phyloP scores from a whole-genome alignment of 2,329 filamentous ascomycete species.

The Fusarium oxysporum region DNA sequence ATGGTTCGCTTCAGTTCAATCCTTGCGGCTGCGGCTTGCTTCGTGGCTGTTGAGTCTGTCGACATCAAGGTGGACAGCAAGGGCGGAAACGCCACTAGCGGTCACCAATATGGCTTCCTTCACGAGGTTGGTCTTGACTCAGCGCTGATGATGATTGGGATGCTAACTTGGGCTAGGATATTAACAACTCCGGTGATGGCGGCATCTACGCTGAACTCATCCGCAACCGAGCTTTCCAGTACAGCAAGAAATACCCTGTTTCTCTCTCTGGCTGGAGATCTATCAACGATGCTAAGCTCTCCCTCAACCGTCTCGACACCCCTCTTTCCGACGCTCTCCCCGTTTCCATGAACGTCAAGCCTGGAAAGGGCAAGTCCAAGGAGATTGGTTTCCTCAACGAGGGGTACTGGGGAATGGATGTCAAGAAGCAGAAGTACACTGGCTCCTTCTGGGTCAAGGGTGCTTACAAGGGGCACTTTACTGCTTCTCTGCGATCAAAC shows the following conservation, averaged over 20 bases:
- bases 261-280: slow-evolving; percentile 60
- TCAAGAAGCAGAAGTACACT: slow-evolving; percentile 60
- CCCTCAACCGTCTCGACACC: slow-evolving; percentile 58
- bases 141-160: fast-evolving
- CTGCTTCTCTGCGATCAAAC: slow-evolving; percentile 59
- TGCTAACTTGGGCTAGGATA: slow-evolving; percentile 57
- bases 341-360: slow-evolving; percentile 61
- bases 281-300: slow-evolving; percentile 57
- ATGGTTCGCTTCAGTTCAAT: slow-evolving; percentile 38
- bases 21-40: slow-evolving; percentile 27
- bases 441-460: slow-evolving; percentile 67
- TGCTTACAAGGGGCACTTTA: slow-evolving; percentile 59
- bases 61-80: slow-evolving; percentile 52
- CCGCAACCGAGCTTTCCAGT: slow-evolving; percentile 77
- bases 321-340: slow-evolving; percentile 66
- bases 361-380: slow-evolving; percentile 44
- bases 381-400: slow-evolving; percentile 62
- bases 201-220: slow-evolving; percentile 79
- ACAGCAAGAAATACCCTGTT: slow-evolving; percentile 55
- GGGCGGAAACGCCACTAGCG: slow-evolving; percentile 57
- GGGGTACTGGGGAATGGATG: slow-evolving; percentile 69
- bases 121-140: slow-evolving; percentile 52
- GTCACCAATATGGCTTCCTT: slow-evolving; percentile 59
- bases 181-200: slow-evolving; percentile 77
- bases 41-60: slow-evolving; percentile 44